Percentiles rank a stretch among this genome's conserved stretches.
phyloP scores from a whole-genome alignment of 2,329 filamentous ascomycete species.

The Alternaria conjuncta region DNA sequence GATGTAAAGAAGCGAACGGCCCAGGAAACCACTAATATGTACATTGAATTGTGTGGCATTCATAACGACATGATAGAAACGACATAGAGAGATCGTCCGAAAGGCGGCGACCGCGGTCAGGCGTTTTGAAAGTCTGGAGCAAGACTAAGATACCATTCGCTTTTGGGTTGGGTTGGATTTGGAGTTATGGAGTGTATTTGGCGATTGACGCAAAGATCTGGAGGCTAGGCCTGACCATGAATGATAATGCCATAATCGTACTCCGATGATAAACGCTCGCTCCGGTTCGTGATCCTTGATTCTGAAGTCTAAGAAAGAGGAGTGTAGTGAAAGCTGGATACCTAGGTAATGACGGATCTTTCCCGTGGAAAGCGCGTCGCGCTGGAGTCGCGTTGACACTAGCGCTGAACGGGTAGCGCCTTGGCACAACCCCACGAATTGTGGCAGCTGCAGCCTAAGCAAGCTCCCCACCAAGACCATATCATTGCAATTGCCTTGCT shows the following conservation, averaged over 20 bases:
- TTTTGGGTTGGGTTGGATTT: constrained; percentile 2
- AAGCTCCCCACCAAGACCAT: constrained; percentile 15
- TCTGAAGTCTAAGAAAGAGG: neutral
- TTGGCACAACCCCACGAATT: constrained; percentile 14
- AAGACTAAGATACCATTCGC: constrained; percentile 24
- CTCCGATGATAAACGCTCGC: neutral
- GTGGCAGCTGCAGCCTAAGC: constrained; percentile 18
- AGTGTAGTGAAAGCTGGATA: neutral
- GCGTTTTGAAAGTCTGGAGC: constrained; percentile 15
- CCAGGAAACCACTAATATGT: constrained; percentile 2
- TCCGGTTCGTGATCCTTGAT: neutral
- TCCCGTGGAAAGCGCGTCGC: constrained; percentile 1
- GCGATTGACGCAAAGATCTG: neutral
- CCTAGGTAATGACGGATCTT: neutral
- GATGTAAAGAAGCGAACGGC: constrained; percentile 17
- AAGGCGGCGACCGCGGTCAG: constrained; percentile 6
- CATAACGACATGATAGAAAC: constrained; percentile 14
- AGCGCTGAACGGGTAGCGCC: constrained; percentile 1
- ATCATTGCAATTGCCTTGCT: constrained; percentile 7
- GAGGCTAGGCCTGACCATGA: neutral
- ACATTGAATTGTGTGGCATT: neutral
- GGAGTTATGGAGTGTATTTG: constrained; percentile 7
- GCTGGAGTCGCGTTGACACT: constrained; percentile 7
- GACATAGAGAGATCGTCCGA: constrained; percentile 6
- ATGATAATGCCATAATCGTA: neutral